Conservation (phyloP, 106 monocot species). For the Phalaenopsis equestris region DNA sequence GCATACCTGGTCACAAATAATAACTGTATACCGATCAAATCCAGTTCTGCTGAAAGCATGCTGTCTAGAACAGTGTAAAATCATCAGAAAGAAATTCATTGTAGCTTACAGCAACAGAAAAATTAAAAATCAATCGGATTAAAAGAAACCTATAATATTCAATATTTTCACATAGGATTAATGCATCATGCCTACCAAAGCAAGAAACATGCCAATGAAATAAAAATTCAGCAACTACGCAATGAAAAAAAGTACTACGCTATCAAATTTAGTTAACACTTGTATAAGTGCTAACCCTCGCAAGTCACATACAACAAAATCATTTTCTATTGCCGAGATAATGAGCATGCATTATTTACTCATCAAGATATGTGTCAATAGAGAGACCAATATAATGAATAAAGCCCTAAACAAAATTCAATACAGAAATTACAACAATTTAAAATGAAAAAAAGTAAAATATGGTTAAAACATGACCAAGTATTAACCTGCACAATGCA, state of each 20-base stretch:
- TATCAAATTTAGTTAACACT: background rate
- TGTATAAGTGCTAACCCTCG: background rate
- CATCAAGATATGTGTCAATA: background rate
- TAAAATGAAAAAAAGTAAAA: background rate
- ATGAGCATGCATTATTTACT: background rate
- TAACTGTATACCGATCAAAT: slow-evolving; percentile 54
- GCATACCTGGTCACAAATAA: slow-evolving; percentile 69
- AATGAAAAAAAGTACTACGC: background rate
- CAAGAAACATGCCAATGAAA: background rate
- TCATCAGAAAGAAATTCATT: background rate
- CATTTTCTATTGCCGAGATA: background rate
- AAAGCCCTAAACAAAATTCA: background rate
- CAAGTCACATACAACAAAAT: background rate
- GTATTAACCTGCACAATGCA: slow-evolving; percentile 54
- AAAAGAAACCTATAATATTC: background rate
- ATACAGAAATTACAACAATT: background rate
- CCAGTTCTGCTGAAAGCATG: slow-evolving; percentile 54
- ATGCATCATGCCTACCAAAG: background rate
- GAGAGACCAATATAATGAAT: background rate
- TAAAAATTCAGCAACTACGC: background rate
- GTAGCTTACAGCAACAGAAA: background rate
- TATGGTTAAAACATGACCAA: background rate
- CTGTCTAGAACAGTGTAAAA: slow-evolving; percentile 26
- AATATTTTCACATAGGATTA: background rate
- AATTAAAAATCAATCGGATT: background rate